These are phyloP conservation scores for Pichia sp. DNA, from an alignment of 1,139 yeast genomes.

Conservation along the genomic window DNA sequence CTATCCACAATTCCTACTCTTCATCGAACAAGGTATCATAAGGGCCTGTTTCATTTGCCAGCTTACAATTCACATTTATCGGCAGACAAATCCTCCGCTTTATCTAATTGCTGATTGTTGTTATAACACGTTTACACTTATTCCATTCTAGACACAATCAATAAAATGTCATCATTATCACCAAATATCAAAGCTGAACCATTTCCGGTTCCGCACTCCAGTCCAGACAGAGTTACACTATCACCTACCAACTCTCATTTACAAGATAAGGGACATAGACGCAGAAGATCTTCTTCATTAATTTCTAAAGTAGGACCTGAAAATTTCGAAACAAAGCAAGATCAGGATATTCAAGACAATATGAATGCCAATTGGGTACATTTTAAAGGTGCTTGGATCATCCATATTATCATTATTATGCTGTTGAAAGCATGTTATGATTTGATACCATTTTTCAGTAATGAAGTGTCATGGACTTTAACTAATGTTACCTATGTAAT, in stretches of 20 bases:
- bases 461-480: constrained; percentile 88
- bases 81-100: no score
- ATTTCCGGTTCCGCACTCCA: constrained; percentile 24
- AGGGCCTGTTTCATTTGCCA: no score
- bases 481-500: constrained; percentile 85
- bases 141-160: neutral
- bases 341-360: constrained; percentile 82
- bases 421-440: constrained; percentile 71
- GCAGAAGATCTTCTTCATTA: constrained; percentile 57
- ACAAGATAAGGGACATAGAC: constrained; percentile 29
- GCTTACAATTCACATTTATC: no score
- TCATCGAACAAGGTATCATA: no score
- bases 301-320: constrained; percentile 92
- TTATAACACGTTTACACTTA: no score
- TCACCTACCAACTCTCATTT: constrained; percentile 17
- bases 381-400: constrained; percentile 91
- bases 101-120: no score
- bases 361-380: constrained; percentile 96
- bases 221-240: constrained; percentile 25
- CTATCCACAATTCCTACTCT: no score
- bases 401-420: constrained; percentile 76
- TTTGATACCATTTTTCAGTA: constrained; percentile 65
- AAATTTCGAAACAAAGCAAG: constrained; percentile 84
- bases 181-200: constrained; percentile 18
- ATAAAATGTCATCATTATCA: constrained; percentile 12